Percentiles rank a stretch among this genome's conserved stretches.
phyloP scores from a whole-genome alignment of 331 rosid genomes.

The Pyrus hybrid region DNA sequence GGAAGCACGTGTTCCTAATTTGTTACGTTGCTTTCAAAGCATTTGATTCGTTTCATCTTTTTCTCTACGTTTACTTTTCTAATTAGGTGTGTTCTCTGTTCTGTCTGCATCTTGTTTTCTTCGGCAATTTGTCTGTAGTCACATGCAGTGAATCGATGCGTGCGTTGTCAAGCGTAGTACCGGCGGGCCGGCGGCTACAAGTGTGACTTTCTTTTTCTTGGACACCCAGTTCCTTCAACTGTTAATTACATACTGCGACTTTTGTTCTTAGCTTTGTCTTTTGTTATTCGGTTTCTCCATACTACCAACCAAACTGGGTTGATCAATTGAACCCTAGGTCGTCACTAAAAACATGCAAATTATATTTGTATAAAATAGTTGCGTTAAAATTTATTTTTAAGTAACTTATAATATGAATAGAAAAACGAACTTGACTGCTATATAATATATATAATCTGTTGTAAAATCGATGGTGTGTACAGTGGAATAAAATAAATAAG shows the following conservation, averaged over 20 bases:
- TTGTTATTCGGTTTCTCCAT: neutral
- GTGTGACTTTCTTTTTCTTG: neutral
- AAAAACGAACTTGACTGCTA: no score
- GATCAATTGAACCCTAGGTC: no score
- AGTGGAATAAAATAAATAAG: no score
- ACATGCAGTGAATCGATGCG: neutral
- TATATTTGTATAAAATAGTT: no score
- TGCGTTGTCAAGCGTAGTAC: neutral
- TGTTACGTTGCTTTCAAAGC: slow-evolving; percentile 2
- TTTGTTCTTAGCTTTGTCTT: neutral
- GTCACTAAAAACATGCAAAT: no score
- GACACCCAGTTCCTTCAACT: neutral
- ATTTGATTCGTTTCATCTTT: neutral
- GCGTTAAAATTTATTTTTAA: no score
- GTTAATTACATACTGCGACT: neutral
- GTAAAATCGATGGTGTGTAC: no score
- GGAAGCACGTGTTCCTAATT: slow-evolving; percentile 10
- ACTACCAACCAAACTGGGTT: neutral
- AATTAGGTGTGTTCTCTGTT: neutral
- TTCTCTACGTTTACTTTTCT: neutral
- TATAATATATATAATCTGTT: no score
- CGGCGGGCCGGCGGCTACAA: no score
- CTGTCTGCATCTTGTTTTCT: neutral
- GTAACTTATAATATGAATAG: no score
- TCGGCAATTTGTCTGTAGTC: neutral